Conservation (phyloP, 768 basidiomycete species). For the Tulasnella sp. region DNA sequence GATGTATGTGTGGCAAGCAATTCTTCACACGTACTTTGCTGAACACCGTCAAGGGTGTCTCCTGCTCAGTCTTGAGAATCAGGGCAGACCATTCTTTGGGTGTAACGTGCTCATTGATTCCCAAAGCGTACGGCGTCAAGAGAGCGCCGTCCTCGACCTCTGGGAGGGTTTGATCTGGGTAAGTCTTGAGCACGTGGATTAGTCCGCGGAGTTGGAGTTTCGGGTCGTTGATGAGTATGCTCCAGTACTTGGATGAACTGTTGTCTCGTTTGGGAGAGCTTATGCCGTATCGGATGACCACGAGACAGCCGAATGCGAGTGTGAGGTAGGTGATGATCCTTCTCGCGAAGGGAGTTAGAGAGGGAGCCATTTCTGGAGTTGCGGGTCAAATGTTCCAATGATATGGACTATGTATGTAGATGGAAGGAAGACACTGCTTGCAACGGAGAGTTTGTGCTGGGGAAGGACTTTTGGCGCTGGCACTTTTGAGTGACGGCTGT, state of each 20-base stretch:
- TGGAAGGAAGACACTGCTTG: too few relatives aligned
- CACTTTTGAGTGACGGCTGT: too few relatives aligned
- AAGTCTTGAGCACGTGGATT: constrained; percentile 13
- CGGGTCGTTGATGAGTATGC: constrained; percentile 8
- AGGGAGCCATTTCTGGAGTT: too few relatives aligned
- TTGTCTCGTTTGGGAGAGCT: background rate
- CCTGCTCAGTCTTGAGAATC: background rate
- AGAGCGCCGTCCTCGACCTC: constrained; percentile 1
- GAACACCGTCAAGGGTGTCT: constrained; percentile 13
- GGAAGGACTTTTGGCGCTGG: too few relatives aligned
- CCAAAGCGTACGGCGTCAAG: constrained; percentile 3
- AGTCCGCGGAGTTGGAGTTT: constrained; percentile 4
- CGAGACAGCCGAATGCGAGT: background rate
- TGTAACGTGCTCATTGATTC: background rate
- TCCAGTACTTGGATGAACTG: constrained; percentile 3
- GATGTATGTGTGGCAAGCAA: background rate
- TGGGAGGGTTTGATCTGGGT: constrained; percentile 11
- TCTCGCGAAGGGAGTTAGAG: background rate
- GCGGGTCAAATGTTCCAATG: too few relatives aligned
- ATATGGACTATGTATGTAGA: too few relatives aligned
- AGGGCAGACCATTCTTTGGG: background rate
- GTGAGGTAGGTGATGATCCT: background rate
- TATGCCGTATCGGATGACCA: background rate
- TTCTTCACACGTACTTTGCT: constrained; percentile 10
- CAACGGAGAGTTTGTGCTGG: too few relatives aligned